Base-by-base conservation (phyloP, 2,329 filamentous ascomycete genomes). In the Dactylellina leptospora region DNA sequence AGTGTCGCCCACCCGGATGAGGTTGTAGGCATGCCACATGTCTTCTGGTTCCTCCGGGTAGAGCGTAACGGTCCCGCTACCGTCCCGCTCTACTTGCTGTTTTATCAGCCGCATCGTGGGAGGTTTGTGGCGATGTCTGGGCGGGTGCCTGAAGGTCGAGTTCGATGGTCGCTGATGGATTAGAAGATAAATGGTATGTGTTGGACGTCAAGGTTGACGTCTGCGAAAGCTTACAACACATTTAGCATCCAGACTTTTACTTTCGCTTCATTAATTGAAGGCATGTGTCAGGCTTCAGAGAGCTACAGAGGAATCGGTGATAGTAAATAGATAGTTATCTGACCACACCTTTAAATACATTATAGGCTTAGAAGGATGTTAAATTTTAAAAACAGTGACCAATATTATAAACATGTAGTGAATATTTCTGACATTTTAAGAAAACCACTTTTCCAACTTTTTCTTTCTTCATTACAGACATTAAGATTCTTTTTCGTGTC, bases 11-110 rank as follows among this genome's bases (percentile, higher is more conserved):
- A 86, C 84, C 61, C 87, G 85, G 77, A 91, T 89, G 40, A 91
- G 83, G 79, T 91, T 91, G 82, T 88, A 90, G 74, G 87, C 86
- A 78, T 90, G 88, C 89, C 89, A 91, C 88, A 91, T 91, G 76
- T 91, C 89, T 80, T 91, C 89, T 54, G 88, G 87, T 78, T 90
- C 88, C 79, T 90, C 88, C 1, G 89, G 89, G 70, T 86, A 83
- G 59, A 91, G 82, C 4, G 86, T 89, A 59, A 88, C 86, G 28
- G 82, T 83, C 27, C 89, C 89, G 0, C 86, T 85, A 80, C 87
- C 87, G 79, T 88, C 84, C 69, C 85, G 85, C 76, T 89, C 86
- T 74, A 90, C 88, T 69, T 85, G 84, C 71, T 87, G 85, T 78
- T 87, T 89, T 76, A 90, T 84, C 44, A 90, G 82, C 66, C 85